These are phyloP conservation scores for Gymnopilus junonius DNA, from an alignment of 768 basidiomycete genomes.

Conservation along the genomic window DNA sequence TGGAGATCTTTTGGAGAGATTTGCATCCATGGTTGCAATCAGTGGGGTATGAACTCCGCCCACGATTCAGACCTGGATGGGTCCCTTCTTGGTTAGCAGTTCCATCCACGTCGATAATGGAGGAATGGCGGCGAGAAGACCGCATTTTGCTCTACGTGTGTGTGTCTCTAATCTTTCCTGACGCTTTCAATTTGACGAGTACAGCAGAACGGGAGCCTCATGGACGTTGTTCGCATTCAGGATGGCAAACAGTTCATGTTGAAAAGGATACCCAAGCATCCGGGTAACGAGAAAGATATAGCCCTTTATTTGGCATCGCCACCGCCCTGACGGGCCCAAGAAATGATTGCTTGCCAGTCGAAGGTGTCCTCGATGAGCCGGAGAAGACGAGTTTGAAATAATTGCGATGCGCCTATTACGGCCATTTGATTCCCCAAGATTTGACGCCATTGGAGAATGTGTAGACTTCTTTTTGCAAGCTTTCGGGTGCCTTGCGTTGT, in stretches of 20 bases:
- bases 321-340: conserved; percentile 11
- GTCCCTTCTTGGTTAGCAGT: conserved; percentile 36
- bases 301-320: conserved; percentile 21
- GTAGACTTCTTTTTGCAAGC: no score
- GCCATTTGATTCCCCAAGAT: conserved; percentile 28
- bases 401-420: conserved; percentile 35
- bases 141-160: background rate
- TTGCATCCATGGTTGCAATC: conserved; percentile 32
- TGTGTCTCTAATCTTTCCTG: background rate
- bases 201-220: background rate
- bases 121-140: background rate
- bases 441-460: conserved; percentile 40
- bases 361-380: conserved; percentile 23
- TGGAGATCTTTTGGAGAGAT: conserved; percentile 27
- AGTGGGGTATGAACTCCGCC: conserved; percentile 35
- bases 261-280: conserved; percentile 25
- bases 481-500: conserved; percentile 30
- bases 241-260: conserved; percentile 34
- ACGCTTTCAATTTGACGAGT: background rate
- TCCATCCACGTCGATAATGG: background rate
- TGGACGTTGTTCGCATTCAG: conserved; percentile 30
- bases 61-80: conserved; percentile 36
- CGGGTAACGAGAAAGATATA: conserved; percentile 35
- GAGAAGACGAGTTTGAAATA: conserved; percentile 20
- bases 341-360: conserved; percentile 41